Evolutionary conservation across 202 grass and related monocot species (phyloP).

Genomic region (Carex sylvatica): DNA sequence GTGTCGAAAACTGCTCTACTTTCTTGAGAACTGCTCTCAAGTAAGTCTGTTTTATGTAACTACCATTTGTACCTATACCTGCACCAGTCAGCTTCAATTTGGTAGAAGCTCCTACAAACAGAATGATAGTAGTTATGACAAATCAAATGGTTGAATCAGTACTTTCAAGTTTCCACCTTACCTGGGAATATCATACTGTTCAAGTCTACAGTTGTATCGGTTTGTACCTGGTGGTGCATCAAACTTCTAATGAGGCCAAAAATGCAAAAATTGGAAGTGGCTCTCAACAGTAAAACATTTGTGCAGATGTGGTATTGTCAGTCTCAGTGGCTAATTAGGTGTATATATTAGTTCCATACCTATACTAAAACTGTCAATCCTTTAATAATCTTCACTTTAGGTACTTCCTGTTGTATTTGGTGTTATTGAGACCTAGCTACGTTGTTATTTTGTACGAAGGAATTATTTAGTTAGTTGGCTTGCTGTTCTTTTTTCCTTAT

Average conservation of each 20-base stretch:
- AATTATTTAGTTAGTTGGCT: not conserved
- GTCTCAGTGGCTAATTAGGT: not conserved
- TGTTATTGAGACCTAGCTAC: not conserved
- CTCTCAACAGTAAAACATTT: not conserved
- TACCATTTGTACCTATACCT: not conserved
- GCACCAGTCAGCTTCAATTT: conserved; percentile 1
- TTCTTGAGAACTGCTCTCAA: conserved; percentile 86
- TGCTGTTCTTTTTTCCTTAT: conserved; percentile 5
- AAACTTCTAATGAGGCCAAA: not conserved
- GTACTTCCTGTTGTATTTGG: not conserved
- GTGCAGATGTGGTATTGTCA: not conserved
- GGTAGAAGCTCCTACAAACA: not conserved
- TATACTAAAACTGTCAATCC: not conserved
- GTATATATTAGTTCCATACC: not conserved
- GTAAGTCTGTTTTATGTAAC: conserved; percentile 34
- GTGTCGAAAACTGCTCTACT: conserved; percentile 83
- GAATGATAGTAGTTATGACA: not conserved
- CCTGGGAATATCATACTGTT: not conserved
- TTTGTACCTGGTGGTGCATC: not conserved
- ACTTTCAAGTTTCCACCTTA: not conserved
- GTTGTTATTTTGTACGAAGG: not conserved
- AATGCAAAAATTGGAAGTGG: not conserved
- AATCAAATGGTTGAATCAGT: not conserved
- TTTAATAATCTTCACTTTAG: not conserved
- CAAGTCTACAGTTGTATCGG: not conserved